Conservation (phyloP, 371 early-diverging fungal species). For the Mortierella sp. region DNA sequence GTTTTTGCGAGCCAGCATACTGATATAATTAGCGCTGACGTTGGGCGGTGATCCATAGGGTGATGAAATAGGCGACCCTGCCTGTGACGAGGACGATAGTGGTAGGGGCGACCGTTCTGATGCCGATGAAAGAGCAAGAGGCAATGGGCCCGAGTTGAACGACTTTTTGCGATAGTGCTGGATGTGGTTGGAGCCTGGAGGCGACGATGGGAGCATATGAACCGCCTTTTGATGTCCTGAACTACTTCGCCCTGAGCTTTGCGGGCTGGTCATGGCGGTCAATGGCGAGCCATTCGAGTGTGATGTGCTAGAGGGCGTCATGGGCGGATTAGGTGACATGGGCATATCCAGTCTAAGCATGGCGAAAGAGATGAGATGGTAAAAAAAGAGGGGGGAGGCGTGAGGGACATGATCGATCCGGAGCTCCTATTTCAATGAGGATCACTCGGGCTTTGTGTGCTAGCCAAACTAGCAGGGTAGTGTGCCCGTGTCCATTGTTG, state of each 20-base stretch:
- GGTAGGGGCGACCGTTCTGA: constrained; percentile 14
- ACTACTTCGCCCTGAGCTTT: constrained; percentile 37
- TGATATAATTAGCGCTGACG: constrained; percentile 26
- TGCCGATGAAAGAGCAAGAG: constrained; percentile 23
- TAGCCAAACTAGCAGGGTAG: not conserved
- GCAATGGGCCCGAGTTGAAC: constrained; percentile 32
- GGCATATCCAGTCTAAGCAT: constrained; percentile 35
- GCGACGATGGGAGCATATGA: constrained; percentile 15
- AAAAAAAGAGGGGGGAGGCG: not conserved
- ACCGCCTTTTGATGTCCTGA: constrained; percentile 20
- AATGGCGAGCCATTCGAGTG: constrained; percentile 38
- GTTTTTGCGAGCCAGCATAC: constrained; percentile 30
- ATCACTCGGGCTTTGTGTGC: not conserved
- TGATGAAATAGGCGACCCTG: constrained; percentile 21
- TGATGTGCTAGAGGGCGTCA: constrained; percentile 40
- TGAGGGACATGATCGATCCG: not conserved
- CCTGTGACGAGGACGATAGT: no score
- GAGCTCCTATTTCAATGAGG: not conserved
- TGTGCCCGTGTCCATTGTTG: constrained; percentile 2
- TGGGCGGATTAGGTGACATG: constrained; percentile 46
- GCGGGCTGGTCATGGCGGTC: constrained; percentile 31
- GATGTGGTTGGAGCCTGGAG: constrained; percentile 15
- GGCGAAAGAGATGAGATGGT: no score
- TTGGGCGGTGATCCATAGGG: constrained; percentile 48
- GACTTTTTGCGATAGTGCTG: constrained; percentile 45